phyloP scores from a whole-genome alignment of 2,329 filamentous ascomycete genomes.

The Pyrenochaeta sp. region DNA sequence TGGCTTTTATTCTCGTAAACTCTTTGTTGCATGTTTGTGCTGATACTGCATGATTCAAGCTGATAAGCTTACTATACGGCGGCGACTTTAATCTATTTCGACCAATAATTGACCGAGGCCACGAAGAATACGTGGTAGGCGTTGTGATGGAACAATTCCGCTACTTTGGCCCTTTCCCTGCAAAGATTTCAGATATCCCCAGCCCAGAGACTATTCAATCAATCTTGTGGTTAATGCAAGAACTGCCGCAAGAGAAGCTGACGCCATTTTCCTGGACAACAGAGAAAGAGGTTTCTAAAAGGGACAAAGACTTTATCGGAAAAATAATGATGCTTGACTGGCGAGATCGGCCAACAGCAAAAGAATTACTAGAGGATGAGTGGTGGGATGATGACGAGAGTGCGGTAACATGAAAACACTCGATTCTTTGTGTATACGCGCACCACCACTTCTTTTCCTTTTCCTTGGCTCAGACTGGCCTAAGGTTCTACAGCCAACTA shows the following conservation, averaged over 20 bases:
- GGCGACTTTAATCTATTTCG: constrained; percentile 35
- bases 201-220: constrained; percentile 17
- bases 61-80: constrained; percentile 40
- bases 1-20: background rate
- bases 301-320: constrained; percentile 44
- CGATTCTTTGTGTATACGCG: too few relatives aligned
- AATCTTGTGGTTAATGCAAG: constrained; percentile 19
- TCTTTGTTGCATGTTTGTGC: constrained; percentile 1
- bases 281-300: constrained; percentile 18
- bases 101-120: constrained; percentile 27
- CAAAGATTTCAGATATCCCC: constrained; percentile 29
- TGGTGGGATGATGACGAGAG: constrained; percentile 44
- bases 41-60: constrained; percentile 13
- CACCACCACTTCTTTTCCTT: too few relatives aligned
- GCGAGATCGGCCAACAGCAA: constrained; percentile 52
- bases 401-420: too few relatives aligned
- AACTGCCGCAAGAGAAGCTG: constrained; percentile 15
- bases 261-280: constrained; percentile 21
- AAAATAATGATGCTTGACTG: constrained; percentile 58
- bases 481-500: too few relatives aligned
- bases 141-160: constrained; percentile 25
- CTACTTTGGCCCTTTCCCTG: constrained; percentile 37
- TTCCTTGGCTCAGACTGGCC: too few relatives aligned
- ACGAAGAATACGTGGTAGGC: constrained; percentile 31
- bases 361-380: constrained; percentile 48